Base-by-base conservation (phyloP, 169 alveolate genomes). In the Plasmodium gallinaceum region DNA sequence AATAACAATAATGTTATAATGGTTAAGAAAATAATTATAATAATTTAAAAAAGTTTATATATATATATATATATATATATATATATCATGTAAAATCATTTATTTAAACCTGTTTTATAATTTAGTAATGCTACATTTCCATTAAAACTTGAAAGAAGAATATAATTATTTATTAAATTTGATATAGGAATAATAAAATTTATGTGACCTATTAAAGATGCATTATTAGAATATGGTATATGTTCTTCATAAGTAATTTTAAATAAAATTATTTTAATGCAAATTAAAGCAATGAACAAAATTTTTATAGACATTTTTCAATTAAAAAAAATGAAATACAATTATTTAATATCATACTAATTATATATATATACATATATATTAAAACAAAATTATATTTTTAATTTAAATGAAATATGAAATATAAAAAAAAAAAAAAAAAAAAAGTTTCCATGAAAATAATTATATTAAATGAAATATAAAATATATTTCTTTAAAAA, bases 61-160 rank as follows among this genome's bases (percentile, higher is more conserved):
- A 61, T 16, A 18, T 22, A 16, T 57, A n/a, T 58, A 20, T 58
- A 6, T 58, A 58, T 20, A n/a, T 20, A 61, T 61, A 22, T 61
- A 61, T 18, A 22, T 61, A 61, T 61, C 16, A 7, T 24, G 5
- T 61, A 2, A 8, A 9, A 18, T 2, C 2, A 61, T 24, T 61
- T 61, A 61, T 61, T 10, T 32, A 32, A 68, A 83, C 91, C 91
- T 83, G 91, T 68, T 68, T 52, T 83, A 46, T 83, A 83, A 68
- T 83, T 68, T 52, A 83, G 83, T n/a, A 83, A 54, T 9, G 85
- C 91, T 51, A 83, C 72, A 69, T 54, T 69, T 32, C 91, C 83
- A 71, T 68, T 69, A 48, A 22, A 18, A 68, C 91, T 83, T 57
- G 91, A 83, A 57, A 83, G 68, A 18, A 83, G 75, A 54, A 83